These are phyloP conservation scores for Coniferiporia sulphurascens DNA, from an alignment of 1,284 basidiomycete genomes.

Conservation along the genomic window DNA sequence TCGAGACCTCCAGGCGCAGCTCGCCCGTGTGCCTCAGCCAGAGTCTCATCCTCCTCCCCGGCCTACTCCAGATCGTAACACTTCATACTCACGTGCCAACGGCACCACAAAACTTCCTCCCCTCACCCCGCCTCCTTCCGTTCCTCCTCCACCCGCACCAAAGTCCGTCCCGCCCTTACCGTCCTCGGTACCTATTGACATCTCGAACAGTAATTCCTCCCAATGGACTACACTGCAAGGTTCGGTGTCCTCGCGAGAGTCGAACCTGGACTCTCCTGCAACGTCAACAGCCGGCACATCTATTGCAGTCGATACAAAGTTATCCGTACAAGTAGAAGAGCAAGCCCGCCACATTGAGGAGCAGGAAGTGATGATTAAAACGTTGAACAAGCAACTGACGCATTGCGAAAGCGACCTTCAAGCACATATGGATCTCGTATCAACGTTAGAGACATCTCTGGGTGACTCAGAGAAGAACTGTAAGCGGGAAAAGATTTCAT, in stretches of 20 bases:
- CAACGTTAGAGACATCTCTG: constrained; percentile 75
- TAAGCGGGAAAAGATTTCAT: constrained; percentile 38
- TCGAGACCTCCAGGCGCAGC: constrained; percentile 72
- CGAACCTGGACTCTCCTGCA: constrained; percentile 56
- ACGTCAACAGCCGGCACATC: constrained; percentile 53
- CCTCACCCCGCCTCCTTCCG: constrained; percentile 81
- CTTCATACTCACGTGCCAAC: constrained; percentile 51
- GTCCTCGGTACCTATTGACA: constrained; percentile 12
- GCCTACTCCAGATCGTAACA: constrained; percentile 43
- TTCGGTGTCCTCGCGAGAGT: constrained; percentile 54
- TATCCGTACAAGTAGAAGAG: constrained; percentile 58
- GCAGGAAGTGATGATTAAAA: constrained; percentile 87
- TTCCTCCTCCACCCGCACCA: constrained; percentile 82
- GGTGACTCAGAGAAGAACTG: constrained; percentile 88
- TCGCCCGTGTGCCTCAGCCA: constrained; percentile 37
- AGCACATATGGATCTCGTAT: constrained; percentile 87
- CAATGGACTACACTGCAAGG: constrained; percentile 20
- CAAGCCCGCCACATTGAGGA: constrained; percentile 75
- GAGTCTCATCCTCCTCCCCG: constrained; percentile 36
- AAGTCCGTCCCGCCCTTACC: constrained; percentile 34
- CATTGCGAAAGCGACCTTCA: constrained; percentile 90
- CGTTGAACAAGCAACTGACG: constrained; percentile 84
- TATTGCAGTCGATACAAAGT: constrained; percentile 47
- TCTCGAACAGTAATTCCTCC: constrained; percentile 31
- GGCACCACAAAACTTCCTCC: constrained; percentile 77